A percentile compares a stretch with the other conserved stretches of the same genome.
phyloP scores from a whole-genome alignment of 2,329 filamentous ascomycete genomes.

The Colletotrichum sp. region DNA sequence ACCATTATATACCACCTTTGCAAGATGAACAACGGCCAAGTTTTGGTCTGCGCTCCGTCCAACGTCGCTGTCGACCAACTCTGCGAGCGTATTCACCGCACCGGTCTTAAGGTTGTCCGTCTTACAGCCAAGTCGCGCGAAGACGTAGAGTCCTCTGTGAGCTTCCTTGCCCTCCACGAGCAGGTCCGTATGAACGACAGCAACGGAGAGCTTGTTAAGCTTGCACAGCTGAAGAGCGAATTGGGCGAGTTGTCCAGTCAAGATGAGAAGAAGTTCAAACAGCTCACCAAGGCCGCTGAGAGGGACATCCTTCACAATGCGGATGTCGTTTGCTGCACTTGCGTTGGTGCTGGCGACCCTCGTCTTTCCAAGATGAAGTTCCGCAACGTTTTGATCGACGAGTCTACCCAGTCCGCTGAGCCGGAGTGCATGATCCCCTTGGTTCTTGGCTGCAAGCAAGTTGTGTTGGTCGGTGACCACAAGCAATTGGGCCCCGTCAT shows the following conservation, averaged over 20 bases:
- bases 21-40: slow-evolving; percentile 93
- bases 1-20: slow-evolving; percentile 98
- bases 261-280: slow-evolving; percentile 98
- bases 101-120: slow-evolving; percentile 93
- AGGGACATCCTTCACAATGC: slow-evolving; percentile 94
- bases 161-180: slow-evolving; percentile 93
- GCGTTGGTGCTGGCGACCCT: slow-evolving; percentile 95
- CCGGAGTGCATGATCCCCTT: slow-evolving; percentile 99
- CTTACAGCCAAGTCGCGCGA: slow-evolving; percentile 98
- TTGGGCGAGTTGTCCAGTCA: slow-evolving; percentile 90
- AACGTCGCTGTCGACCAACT: slow-evolving; percentile 99
- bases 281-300: slow-evolving; percentile 90
- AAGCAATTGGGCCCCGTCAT: slow-evolving; percentile 98
- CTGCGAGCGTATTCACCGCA: slow-evolving; percentile 94
- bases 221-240: slow-evolving; percentile 91
- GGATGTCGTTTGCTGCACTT: slow-evolving; percentile 98
- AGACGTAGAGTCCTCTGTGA: slow-evolving; percentile 98
- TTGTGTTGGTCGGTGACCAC: slow-evolving; percentile 97
- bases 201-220: slow-evolving; percentile 90
- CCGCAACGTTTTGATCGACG: slow-evolving; percentile 95
- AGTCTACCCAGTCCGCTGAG: slow-evolving; percentile 97
- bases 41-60: slow-evolving; percentile 94
- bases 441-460: slow-evolving; percentile 96
- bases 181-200: slow-evolving; percentile 98
- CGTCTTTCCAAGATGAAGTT: slow-evolving; percentile 97